Evolutionary conservation across 108 stramenopile genomes (phyloP).

Genomic region (Fragilaria radians): DNA sequence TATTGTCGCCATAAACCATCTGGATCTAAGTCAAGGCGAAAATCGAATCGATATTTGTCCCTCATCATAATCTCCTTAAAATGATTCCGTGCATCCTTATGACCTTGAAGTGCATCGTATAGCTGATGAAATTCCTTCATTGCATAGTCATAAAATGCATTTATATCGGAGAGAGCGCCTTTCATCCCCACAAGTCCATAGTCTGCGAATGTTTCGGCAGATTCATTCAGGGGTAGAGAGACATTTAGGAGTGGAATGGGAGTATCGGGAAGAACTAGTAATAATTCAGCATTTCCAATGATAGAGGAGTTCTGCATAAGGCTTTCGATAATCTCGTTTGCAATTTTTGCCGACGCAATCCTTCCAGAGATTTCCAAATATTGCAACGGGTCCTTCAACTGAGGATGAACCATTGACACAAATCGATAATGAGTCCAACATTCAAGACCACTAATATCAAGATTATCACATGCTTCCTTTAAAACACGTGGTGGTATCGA

Average conservation of each 20-base stretch:
- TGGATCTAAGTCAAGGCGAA: background rate
- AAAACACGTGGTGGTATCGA: background rate
- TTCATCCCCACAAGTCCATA: slow-evolving; percentile 5
- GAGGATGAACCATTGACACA: background rate
- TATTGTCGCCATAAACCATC: background rate
- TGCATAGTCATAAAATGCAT: background rate
- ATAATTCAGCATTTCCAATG: slow-evolving; percentile 6
- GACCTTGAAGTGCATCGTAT: background rate
- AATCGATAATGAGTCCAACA: slow-evolving; percentile 2
- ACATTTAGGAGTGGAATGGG: background rate
- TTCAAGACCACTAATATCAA: background rate
- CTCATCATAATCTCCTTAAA: background rate
- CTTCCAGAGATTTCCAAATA: slow-evolving; percentile 1
- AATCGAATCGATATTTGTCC: background rate
- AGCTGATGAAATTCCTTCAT: background rate
- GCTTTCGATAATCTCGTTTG: background rate
- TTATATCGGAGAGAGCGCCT: background rate
- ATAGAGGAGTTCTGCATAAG: background rate
- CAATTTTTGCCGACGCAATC: background rate
- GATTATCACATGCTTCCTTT: background rate
- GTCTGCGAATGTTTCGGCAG: background rate
- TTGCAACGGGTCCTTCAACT: background rate
- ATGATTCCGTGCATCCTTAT: background rate
- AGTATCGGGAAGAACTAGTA: slow-evolving; percentile 4
- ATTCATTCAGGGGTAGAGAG: background rate